Evolutionary conservation across 805 yeast species (phyloP), one percentile per base, ranked within the genome.

Genomic region (Candida oleophila): DNA sequence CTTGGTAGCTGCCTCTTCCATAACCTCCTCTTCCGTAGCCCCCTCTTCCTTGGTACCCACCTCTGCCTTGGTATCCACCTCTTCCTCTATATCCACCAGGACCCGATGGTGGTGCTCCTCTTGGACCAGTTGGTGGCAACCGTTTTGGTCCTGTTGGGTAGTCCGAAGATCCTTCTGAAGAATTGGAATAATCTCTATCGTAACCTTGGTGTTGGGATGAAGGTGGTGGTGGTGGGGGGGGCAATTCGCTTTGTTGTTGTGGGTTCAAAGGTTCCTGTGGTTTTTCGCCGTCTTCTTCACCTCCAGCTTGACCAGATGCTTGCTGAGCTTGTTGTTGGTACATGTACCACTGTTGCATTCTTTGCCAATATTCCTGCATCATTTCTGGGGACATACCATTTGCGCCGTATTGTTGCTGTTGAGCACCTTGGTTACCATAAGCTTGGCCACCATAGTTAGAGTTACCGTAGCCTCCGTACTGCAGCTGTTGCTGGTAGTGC

Each of bases 261-360:
- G 76, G 77, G 49, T 72, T 71, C 56, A 72, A 68, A 9, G 74
- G 74, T 43, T 58, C 72, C 5, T 61, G 71, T 2, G 70, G 73
- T 47, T 63, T 60, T 5, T 63, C 64, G 9, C 46, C 49, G 46
- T 42, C 55, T 20, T 55, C 68, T 18, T 50, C 59, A 3, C 54
- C 60, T 34, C 54, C 57, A 21, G 48, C 60, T 12, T 49, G 53
- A n/a, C 54, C 55, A n/a, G 48, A 54, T 22, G 45, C 58, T 19
- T 55, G 62, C 3, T 57, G 61, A 50, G 70, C 77, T 66, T 76
- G 78, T 55, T 77, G 82, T 57, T 82, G 85, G 60, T 75, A 71
- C 72, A 79, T 79, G 57, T 75, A 76, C 85, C 87, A 83, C 67
- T 78, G 80, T 59, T 78, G 82, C 80, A 80, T 76, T 60, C 78